A percentile compares a stretch with the other conserved stretches of the same genome.
Evolutionary conservation across 2,329 filamentous ascomycete species (phyloP).

Genomic region (Diaporthe velutina): DNA sequence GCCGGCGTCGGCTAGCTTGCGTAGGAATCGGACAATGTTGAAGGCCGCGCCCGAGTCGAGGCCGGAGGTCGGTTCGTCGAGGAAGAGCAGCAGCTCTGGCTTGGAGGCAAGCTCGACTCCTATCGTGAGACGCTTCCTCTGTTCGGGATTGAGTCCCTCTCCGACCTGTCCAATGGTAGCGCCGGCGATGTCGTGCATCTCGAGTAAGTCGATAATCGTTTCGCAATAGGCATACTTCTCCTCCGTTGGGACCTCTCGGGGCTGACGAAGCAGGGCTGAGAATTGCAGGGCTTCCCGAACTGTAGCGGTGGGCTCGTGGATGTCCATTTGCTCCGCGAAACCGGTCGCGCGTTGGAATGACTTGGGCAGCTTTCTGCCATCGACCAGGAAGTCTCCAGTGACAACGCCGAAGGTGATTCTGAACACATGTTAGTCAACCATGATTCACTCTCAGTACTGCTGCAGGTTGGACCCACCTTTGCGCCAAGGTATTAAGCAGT

Average conservation of each 20-base stretch:
- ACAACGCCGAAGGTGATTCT: slow-evolving; percentile 66
- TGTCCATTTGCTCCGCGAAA: slow-evolving; percentile 79
- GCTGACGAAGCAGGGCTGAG: slow-evolving; percentile 75
- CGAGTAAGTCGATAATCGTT: slow-evolving; percentile 77
- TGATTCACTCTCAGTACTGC: too few species aligned
- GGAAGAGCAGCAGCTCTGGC: slow-evolving; percentile 78
- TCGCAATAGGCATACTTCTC: slow-evolving; percentile 78
- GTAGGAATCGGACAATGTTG: slow-evolving; percentile 77
- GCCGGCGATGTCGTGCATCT: slow-evolving; percentile 77
- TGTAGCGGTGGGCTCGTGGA: slow-evolving; percentile 75
- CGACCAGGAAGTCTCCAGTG: slow-evolving; percentile 66
- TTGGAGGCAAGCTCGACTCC: slow-evolving; percentile 81
- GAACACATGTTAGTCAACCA: background rate
- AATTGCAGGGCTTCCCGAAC: slow-evolving; percentile 77
- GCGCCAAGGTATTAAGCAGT: slow-evolving; percentile 84
- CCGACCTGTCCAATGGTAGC: slow-evolving; percentile 79
- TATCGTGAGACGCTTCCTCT: slow-evolving; percentile 73
- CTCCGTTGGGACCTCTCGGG: slow-evolving; percentile 65
- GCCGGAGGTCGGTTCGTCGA: slow-evolving; percentile 82
- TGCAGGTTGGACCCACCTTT: slow-evolving; percentile 71
- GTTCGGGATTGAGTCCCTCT: slow-evolving; percentile 67
- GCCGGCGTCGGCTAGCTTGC: slow-evolving; percentile 67
- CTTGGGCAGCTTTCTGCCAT: slow-evolving; percentile 72
- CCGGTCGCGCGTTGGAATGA: slow-evolving; percentile 79
- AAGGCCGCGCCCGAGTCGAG: slow-evolving; percentile 80